Evolutionary conservation across 1,284 basidiomycete species (phyloP), one percentile per base, ranked within the genome.

Genomic region (Fomes fomentarius): DNA sequence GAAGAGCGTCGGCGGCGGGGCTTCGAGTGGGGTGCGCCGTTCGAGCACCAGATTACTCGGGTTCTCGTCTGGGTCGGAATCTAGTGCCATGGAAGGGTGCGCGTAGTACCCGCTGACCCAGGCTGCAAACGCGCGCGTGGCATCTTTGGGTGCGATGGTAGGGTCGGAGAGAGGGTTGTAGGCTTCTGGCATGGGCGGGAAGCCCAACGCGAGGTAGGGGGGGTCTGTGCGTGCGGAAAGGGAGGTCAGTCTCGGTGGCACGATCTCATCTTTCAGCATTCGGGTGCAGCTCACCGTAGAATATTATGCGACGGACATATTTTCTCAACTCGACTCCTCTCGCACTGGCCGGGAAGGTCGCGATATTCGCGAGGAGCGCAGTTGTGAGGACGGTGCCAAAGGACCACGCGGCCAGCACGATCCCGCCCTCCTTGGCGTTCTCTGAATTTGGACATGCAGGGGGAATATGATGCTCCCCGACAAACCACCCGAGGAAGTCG

Each of bases 281-380:
- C n/a, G n/a, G n/a, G n/a, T n/a, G n/a, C n/a, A n/a, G n/a, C 57
- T 35, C 38, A 69, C 68, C 66, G 25, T 62, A 61, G 14, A 64
- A 41, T 38, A 67, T 59, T 46, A 64, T 54, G 15, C 60, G 60
- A 4, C 64, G 56, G 38, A 70, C 56, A 33, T 64, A 66, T 15
- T 44, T 46, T 15, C 66, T 37, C 2, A 55, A 15, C 0, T 41
- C 31, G 8, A 52, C 41, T 5, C 19, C 22, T 19, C 4, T 5
- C 6, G 46, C 48, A 14, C 62, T 61, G 3, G 14, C 47, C n/a
- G 62, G 56, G 26, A 64, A 48, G 5, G 42, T 41, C 15, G 57
- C 54, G n/a, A 57, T 56, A 47, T 62, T 48, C 21, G 67, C 64
- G 15, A 71, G 46, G 17, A 69, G 17, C 21, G 51, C 58, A 45